Conservation (phyloP, 768 basidiomycete genomes). For the Agaricus sinodeliciosus region DNA sequence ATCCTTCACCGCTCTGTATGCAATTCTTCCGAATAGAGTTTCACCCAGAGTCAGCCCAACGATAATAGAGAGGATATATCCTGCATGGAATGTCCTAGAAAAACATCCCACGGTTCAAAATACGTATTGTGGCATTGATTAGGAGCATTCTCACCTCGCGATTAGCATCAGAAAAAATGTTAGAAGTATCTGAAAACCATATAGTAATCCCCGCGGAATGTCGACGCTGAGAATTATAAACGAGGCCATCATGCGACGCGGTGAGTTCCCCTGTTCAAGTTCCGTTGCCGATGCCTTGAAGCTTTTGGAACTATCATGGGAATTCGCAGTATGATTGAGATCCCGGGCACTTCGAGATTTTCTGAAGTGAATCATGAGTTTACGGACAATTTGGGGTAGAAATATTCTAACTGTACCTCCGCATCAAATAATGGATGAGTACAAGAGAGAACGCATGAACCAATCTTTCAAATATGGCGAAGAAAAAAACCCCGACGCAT, state of each 20-base stretch:
- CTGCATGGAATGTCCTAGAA: slow-evolving; percentile 79
- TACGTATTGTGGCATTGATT: neutral
- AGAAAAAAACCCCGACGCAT: slow-evolving; percentile 60
- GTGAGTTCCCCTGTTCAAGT: neutral
- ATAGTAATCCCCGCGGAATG: slow-evolving; percentile 59
- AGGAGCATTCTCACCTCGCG: slow-evolving; percentile 56
- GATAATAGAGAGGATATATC: slow-evolving; percentile 68
- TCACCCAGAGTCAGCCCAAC: slow-evolving; percentile 73
- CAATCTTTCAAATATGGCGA: slow-evolving; percentile 68
- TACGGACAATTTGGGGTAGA: no score
- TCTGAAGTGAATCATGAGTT: no score
- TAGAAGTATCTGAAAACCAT: slow-evolving; percentile 55
- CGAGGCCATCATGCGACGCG: slow-evolving; percentile 41
- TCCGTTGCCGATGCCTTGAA: neutral
- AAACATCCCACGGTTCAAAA: neutral
- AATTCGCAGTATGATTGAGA: neutral
- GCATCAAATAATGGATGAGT: slow-evolving; percentile 52
- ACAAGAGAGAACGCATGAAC: slow-evolving; percentile 49
- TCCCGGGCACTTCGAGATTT: neutral
- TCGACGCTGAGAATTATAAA: slow-evolving; percentile 61
- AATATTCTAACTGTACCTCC: slow-evolving; percentile 31
- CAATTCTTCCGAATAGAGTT: slow-evolving; percentile 58
- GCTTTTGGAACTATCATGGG: neutral
- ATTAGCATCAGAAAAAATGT: slow-evolving; percentile 74
- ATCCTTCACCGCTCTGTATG: slow-evolving; percentile 7